These are phyloP conservation scores for Penicillium brasilianum DNA, from an alignment of 2,329 filamentous ascomycete genomes.

Conservation along the genomic window DNA sequence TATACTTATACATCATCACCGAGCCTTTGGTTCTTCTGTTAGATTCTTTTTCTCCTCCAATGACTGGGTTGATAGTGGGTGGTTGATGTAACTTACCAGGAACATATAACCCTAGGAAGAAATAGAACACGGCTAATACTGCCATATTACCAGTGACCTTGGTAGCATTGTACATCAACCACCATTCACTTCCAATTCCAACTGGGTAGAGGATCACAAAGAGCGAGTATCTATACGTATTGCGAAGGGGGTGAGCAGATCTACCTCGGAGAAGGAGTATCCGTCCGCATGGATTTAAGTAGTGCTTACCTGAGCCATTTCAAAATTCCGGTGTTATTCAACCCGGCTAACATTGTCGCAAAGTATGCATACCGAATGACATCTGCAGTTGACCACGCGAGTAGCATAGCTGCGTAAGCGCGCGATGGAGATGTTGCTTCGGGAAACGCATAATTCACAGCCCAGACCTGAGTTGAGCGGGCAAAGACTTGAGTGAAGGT, in stretches of 20 bases:
- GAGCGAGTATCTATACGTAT: slow-evolving; percentile 33
- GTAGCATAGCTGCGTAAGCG: slow-evolving; percentile 33
- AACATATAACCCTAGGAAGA: slow-evolving; percentile 36
- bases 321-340: slow-evolving; percentile 19
- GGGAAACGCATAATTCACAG: slow-evolving; percentile 36
- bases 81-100: slow-evolving; percentile 28
- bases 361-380: slow-evolving; percentile 36
- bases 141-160: slow-evolving; percentile 12
- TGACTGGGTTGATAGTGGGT: not conserved
- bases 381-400: slow-evolving; percentile 38
- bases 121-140: slow-evolving; percentile 30
- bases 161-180: slow-evolving; percentile 36
- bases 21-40: slow-evolving; percentile 22
- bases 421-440: slow-evolving; percentile 22
- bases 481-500: slow-evolving; percentile 40
- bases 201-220: slow-evolving; percentile 36
- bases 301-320: slow-evolving; percentile 33
- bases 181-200: slow-evolving; percentile 38
- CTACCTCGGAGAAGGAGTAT: not conserved
- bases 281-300: not conserved
- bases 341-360: slow-evolving; percentile 27
- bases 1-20: slow-evolving; percentile 41
- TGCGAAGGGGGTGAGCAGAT: not conserved
- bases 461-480: slow-evolving; percentile 40
- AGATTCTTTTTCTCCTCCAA: not conserved